phyloP scores from a whole-genome alignment of 2,329 filamentous ascomycete species.

The Aschersonia sp. region DNA sequence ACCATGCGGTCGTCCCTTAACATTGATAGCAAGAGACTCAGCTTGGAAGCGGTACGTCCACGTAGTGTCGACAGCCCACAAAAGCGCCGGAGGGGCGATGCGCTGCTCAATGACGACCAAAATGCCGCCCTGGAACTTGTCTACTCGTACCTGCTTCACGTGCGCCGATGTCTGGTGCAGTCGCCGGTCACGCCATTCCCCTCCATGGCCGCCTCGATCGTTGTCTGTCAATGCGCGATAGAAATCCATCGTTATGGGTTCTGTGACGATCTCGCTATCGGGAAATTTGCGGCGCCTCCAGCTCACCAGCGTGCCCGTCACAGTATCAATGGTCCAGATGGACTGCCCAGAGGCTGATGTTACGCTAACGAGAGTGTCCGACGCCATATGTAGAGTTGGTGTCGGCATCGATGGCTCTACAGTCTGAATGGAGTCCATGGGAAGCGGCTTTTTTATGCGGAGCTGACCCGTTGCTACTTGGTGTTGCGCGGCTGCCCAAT shows the following conservation, averaged over 20 bases:
- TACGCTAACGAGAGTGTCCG: constrained; percentile 15
- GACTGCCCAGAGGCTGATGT: constrained; percentile 18
- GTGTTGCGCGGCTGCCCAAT: constrained; percentile 38
- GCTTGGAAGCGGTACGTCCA: constrained; percentile 41
- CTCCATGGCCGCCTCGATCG: constrained; percentile 41
- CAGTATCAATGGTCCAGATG: constrained; percentile 28
- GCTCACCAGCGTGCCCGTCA: constrained; percentile 24
- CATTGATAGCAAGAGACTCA: constrained; percentile 31
- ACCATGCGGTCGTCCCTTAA: constrained; percentile 32
- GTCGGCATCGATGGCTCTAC: constrained; percentile 7
- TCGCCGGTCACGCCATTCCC: constrained; percentile 37
- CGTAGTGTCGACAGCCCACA: constrained; percentile 39
- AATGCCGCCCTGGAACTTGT: constrained; percentile 14
- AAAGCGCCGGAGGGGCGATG: constrained; percentile 47
- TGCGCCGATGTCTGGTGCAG: constrained; percentile 31
- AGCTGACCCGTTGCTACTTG: constrained; percentile 36
- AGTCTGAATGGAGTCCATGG: constrained; percentile 11
- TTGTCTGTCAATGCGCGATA: constrained; percentile 56
- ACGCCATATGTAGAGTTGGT: constrained; percentile 10
- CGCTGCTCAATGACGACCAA: constrained; percentile 33
- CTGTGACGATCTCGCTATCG: constrained; percentile 24
- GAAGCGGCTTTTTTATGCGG: constrained; percentile 18
- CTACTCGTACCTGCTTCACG: constrained; percentile 19
- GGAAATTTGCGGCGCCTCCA: constrained; percentile 20
- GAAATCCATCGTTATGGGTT: constrained; percentile 35